These are phyloP conservation scores for Acacia crassicarpa DNA, from an alignment of 306 rosid genomes.

Conservation along the genomic window DNA sequence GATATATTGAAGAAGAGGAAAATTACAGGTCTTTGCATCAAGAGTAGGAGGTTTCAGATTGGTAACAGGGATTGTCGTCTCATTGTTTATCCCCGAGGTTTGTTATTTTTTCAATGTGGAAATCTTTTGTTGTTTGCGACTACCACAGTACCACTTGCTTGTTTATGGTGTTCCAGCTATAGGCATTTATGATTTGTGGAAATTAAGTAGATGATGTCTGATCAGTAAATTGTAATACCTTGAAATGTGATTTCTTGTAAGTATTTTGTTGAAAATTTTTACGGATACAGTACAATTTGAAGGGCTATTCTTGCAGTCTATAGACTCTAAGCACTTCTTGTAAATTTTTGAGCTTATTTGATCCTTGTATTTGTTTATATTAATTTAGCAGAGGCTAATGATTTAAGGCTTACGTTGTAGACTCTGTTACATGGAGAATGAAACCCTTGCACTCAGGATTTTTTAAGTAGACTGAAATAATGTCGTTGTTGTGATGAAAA, in stretches of 20 bases:
- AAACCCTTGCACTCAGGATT: conserved; percentile 28
- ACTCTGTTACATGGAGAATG: conserved; percentile 4
- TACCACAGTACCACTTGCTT: background rate
- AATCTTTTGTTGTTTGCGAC: conserved; percentile 2
- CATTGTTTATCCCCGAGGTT: conserved; percentile 99
- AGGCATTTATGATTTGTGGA: conserved; percentile 8
- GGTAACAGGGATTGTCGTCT: conserved; percentile 98
- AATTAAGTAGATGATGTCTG: conserved; percentile 18
- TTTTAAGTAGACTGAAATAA: conserved; percentile 25
- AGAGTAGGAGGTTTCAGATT: conserved; percentile 94
- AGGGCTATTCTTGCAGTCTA: conserved; percentile 21
- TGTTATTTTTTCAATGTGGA: conserved; percentile 32
- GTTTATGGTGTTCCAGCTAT: conserved; percentile 30
- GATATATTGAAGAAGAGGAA: conserved; percentile 96
- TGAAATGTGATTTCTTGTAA: conserved; percentile 36
- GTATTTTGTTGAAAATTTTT: conserved; percentile 36
- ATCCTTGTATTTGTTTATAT: conserved; percentile 39
- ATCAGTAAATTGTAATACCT: conserved; percentile 1
- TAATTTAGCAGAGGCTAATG: conserved; percentile 35
- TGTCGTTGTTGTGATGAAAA: conserved; percentile 25
- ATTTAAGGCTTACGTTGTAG: conserved; percentile 25
- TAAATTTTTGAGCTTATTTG: conserved; percentile 34
- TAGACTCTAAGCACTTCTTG: conserved; percentile 23
- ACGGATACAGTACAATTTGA: conserved; percentile 23
- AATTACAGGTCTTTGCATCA: conserved; percentile 95